Evolutionary conservation across 2,329 filamentous ascomycete genomes (phyloP), one percentile per base, ranked within the genome.

Genomic region (Fonsecaea monophora): DNA sequence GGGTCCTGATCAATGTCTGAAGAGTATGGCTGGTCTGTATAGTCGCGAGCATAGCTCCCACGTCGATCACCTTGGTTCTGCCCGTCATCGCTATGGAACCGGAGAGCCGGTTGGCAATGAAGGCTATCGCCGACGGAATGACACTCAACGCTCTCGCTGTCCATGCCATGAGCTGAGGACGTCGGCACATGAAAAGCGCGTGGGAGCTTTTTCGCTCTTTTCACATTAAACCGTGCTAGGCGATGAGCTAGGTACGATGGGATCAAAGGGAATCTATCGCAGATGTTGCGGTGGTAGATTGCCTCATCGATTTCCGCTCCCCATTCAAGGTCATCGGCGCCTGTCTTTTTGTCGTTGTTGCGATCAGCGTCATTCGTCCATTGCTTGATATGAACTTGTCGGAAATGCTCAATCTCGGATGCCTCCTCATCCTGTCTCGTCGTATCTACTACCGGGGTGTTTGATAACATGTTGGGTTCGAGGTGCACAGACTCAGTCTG

Each of bases 231-330:
- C 25, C n/a, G 4, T 9, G 53, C 68, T 2, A 70, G 53, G 34
- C 68, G 66, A 35, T 13, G 9, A 10, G 56, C 67, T 4, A 70
- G 60, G 55, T 68, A 70, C 18, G 30, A 2, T 3, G 68, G 66
- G 8, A 69, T 7, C 6, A 34, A 10, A 10, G 68, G 68, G 35
- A 62, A 70, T 34, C 68, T 50, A 54, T 70, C 67, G 6, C 32
- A 32, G 50, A 70, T 70, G 13, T 70, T 70, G 2, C 68, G 58
- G 38, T 64, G 62, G 34, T 69, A 70, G 12, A 70, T 69, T 18
- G 53, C 32, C 21, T 56, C 15, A 30, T 56, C 53, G 18, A 25
- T 50, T 48, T 48, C 42, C 6, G n/a, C 42, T 12, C 6, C 7
- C 45, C 45, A 50, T 50, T 48, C 25, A 12, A 2, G 45, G 21